Base-by-base conservation (phyloP, 2,329 filamentous ascomycete genomes). In the Talaromyces sp. region DNA sequence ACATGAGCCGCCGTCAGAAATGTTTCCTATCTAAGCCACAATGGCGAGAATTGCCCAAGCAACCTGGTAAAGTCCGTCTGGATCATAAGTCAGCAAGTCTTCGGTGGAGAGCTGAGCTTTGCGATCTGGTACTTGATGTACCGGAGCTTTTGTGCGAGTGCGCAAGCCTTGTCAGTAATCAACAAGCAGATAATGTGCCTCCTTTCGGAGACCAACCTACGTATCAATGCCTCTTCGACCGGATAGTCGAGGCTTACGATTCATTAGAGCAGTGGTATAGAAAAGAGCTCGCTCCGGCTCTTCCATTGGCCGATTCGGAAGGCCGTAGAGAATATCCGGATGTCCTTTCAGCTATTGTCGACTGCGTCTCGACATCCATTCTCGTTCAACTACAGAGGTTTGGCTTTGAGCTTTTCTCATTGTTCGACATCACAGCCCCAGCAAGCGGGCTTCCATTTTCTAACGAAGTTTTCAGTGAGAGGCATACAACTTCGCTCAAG, bases 121-220 rank as follows among this genome's bases (percentile, higher is more conserved):
- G 66, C 19, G 61, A 66, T 15, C 58, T 67, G 37, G 41, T 68
- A 19, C 62, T 68, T 43, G 63, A 68, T 41, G 45, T 67, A n/a
- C 67, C 67, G 8, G 45, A 54, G 11, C 52, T 68, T 27, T 59
- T 62, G 57, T 45, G 27, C 54, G 49, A 69, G 37, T 58, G 27
- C 62, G 22, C 60, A 62, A 39, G 61, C 66, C 10, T 62, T n/a
- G 13, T 33, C n/a, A 56, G 5, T 49, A 49, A 7, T 7, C 19
- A 19, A 5, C 45, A 49, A 27, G 22, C 9, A 49, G 45, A 49
- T 25, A 22, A 25, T 27, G 10, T 27, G 8, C 45, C 22, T 49
- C 3, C 3, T 25, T 49, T 49, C 10, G 45, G 45, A 25, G 22
- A 49, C 22, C 22, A 49, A 49, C 10, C 22, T 15, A 11, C 9